Conservation (phyloP, 352 stramenopile genomes). For the Bremia lactucae region DNA sequence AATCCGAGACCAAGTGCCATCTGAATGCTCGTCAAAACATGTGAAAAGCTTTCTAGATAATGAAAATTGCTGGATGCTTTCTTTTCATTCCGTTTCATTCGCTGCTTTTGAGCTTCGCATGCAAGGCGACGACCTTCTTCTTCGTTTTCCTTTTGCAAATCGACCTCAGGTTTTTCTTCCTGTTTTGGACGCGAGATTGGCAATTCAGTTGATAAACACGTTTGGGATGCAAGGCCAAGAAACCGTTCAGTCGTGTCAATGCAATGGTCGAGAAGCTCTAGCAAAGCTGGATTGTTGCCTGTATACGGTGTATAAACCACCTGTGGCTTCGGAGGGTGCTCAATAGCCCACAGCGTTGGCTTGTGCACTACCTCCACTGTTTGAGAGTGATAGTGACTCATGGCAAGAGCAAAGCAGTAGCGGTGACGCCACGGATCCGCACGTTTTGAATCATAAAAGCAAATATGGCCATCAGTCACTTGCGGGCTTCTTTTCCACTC, state of each 20-base stretch:
- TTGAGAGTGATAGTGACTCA: conserved; percentile 45
- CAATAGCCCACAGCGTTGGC: conserved; percentile 19
- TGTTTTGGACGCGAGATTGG: conserved; percentile 12
- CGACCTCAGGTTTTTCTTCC: conserved; percentile 8
- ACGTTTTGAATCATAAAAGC: conserved; percentile 55
- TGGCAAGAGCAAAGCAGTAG: conserved; percentile 55
- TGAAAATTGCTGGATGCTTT: conserved; percentile 8
- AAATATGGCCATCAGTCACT: conserved; percentile 48
- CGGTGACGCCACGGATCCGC: conserved; percentile 36
- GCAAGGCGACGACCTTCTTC: conserved; percentile 50
- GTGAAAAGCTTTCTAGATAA: conserved; percentile 5
- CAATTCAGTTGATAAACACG: conserved; percentile 43
- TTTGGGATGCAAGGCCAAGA: conserved; percentile 27
- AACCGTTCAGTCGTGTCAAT: conserved; percentile 50
- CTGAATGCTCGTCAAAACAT: conserved; percentile 18
- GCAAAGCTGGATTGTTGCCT: conserved; percentile 30
- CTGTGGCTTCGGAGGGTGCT: conserved; percentile 27
- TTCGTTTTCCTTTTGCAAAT: conserved; percentile 28
- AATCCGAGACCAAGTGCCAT: conserved; percentile 24
- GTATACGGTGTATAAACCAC: conserved; percentile 45
- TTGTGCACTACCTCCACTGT: conserved; percentile 37
- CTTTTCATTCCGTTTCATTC: conserved; percentile 30
- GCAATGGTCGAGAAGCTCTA: conserved; percentile 43
- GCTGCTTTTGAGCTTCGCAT: conserved; percentile 49
- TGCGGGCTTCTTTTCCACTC: conserved; percentile 26